Evolutionary conservation across 1,139 yeast genomes (phyloP), one percentile per base, ranked within the genome.

Genomic region (Barnettozyma hawaiiensis): DNA sequence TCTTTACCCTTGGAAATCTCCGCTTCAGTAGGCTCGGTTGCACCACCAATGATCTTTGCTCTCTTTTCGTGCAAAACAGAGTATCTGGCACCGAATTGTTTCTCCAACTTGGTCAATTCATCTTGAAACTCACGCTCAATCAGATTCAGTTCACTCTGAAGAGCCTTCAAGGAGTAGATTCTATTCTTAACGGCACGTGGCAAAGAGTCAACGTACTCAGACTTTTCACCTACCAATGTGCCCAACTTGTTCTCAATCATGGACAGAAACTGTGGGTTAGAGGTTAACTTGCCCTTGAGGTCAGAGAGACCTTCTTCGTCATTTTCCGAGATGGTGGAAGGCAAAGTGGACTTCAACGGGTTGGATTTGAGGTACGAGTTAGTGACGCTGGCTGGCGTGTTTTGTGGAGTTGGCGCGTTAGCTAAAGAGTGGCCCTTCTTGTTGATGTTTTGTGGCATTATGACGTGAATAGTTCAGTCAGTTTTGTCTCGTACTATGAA

Each of bases 391-490:
- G 97, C 85, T 20, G 99, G 99, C 2, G 99, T 92, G 72, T 92
- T 92, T 63, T 94, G 98, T 11, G 99, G 99, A 2, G 99, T 92
- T 40, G 99, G 98, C 5, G 98, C 98, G 61, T 83, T 81, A 54
- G 95, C 84, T 55, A 89, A 79, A 62, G 85, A 87, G 60, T 83
- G 82, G 53, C 78, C 67, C 60, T 80, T 75, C 47, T 47, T 52
- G 38, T 37, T 44, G 39, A 44, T 44, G 31, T 44, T 44, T 27
- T 44, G 40, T 12, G 46, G 41, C 46, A 44, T 43, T 26, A 14
- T 26, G 16, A 26, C 16, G 16, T 26, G 16, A 14, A 14, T 26
- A 8, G 7, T 26, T 26, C 29, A n/a, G 16, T 16, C 29, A 26
- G 14, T 16, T n/a, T 26, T 26, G 29, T 26, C 29, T 7, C 4